Conservation (phyloP, 768 basidiomycete species). For the Pilatotrama ljubarskyi region DNA sequence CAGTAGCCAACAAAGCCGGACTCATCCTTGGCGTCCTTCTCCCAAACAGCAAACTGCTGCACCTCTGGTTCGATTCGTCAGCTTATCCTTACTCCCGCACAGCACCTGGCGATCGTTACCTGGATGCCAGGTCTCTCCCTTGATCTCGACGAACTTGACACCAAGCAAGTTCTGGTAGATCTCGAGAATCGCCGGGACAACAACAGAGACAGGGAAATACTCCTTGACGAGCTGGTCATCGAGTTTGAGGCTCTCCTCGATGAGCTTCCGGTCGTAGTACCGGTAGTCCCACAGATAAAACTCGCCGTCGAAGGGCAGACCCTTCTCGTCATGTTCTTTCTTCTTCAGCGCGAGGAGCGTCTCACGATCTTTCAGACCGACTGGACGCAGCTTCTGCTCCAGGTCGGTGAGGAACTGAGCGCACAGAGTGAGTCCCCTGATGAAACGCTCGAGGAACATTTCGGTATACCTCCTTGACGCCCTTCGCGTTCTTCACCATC, state of each 20-base stretch:
- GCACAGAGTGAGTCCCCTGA: not conserved
- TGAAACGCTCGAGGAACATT: not conserved
- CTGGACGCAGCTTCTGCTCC: constrained; percentile 67
- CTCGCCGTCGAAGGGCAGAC: constrained; percentile 64
- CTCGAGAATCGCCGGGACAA: constrained; percentile 77
- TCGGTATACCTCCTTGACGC: constrained; percentile 50
- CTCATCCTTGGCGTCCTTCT: constrained; percentile 67
- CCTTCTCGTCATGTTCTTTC: constrained; percentile 63
- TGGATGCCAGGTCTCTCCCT: constrained; percentile 77
- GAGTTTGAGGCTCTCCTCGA: constrained; percentile 65
- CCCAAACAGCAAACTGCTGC: constrained; percentile 85
- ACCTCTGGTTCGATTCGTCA: constrained; percentile 51
- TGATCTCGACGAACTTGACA: constrained; percentile 60
- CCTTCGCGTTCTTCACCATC: constrained; percentile 76
- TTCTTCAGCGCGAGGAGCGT: constrained; percentile 73
- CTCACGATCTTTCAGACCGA: constrained; percentile 66
- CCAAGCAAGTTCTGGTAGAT: constrained; percentile 85
- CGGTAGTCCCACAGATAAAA: constrained; percentile 88
- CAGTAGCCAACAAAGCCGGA: constrained; percentile 81
- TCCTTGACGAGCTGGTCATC: constrained; percentile 83
- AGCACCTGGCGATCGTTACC: constrained; percentile 40
- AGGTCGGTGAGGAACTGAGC: constrained; percentile 77
- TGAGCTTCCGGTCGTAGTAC: constrained; percentile 65
- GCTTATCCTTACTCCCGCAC: too few species aligned
- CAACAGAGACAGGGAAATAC: constrained; percentile 84